Percentiles rank a stretch among this genome's conserved stretches.
phyloP scores from a whole-genome alignment of 176 grass and related monocot genomes.

The Thalia dealbata region DNA sequence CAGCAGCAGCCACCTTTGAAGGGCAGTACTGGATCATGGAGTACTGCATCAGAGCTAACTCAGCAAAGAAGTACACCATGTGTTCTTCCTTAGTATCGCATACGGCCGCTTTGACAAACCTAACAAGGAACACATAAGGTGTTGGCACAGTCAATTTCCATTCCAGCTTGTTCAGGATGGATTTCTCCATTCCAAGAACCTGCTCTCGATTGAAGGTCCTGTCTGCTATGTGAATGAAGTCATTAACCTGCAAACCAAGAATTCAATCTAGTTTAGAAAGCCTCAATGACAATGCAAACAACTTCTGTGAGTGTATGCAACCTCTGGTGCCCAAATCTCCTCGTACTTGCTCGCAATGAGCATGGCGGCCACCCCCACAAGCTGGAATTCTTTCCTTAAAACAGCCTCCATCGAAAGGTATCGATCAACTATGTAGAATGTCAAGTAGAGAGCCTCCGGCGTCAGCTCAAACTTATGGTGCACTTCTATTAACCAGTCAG shows the following conservation, averaged over 20 bases:
- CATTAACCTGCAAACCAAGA: constrained; percentile 45
- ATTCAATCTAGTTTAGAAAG: background rate
- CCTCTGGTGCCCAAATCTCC: constrained; percentile 96
- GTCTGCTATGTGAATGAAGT: constrained; percentile 92
- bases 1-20: constrained; percentile 69
- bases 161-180: constrained; percentile 72
- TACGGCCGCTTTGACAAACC: constrained; percentile 60
- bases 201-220: constrained; percentile 62
- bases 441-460: constrained; percentile 79
- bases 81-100: constrained; percentile 73
- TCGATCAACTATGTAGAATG: constrained; percentile 57
- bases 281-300: background rate
- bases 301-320: constrained; percentile 19
- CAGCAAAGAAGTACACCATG: constrained; percentile 81
- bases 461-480: constrained; percentile 88
- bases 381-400: constrained; percentile 71
- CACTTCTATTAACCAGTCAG: constrained; percentile 91
- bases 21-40: constrained; percentile 37
- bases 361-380: constrained; percentile 69
- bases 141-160: constrained; percentile 96
- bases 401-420: constrained; percentile 59
- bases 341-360: constrained; percentile 95
- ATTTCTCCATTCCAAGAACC: constrained; percentile 79
- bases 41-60: constrained; percentile 74
- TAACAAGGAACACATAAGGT: constrained; percentile 60